Evolutionary conservation across 805 yeast genomes (phyloP), one percentile per base, ranked within the genome.

Genomic region (Metschnikowia peoriensis): DNA sequence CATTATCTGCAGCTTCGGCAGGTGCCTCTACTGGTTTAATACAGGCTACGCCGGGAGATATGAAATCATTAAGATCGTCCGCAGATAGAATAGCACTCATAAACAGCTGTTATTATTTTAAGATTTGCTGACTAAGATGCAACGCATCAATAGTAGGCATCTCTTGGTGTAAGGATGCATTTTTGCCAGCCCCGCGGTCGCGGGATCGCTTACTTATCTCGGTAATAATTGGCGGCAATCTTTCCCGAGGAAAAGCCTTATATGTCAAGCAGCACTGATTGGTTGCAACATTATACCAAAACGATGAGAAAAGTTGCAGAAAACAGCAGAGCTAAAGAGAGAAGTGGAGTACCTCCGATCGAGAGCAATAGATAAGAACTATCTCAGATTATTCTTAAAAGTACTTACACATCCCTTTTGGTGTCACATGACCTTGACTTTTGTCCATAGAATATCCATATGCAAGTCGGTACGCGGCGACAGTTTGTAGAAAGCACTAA

Each of bases 11-110:
- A 14, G 63, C 65, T 29, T 38, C 29, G 42, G 71, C 67, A 16
- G 64, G 67, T 34, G 71, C 77, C 49, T 80, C 85, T 10, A 84
- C 85, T 0, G 98, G 97, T 70, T 90, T 94, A 50, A 92, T 86
- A 66, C 99, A 94, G 0, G 97, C 98, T 28, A 89, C 85, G 0
- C 97, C 96, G 0, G 98, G 99, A 34, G 88, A 80, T 42, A 94
- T 93, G 71, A 91, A 94, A 70, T 94, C 99, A 69, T 94, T 94
- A 52, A 94, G 73, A 64, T 94, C 97, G 52, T 89, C 94, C 22
- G 90, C 92, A 8, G 96, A 87, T 49, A 93, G 76, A 41, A 92
- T 73, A 1, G 97, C 90, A 70, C 96, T 87, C 98, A 92, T 91
- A 27, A 41, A 50, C 14, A 16, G 27, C 15, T n/a, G 28, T n/a